These are phyloP conservation scores for Backusella circina DNA, from an alignment of 192 early-diverging fungal genomes.

Conservation along the genomic window DNA sequence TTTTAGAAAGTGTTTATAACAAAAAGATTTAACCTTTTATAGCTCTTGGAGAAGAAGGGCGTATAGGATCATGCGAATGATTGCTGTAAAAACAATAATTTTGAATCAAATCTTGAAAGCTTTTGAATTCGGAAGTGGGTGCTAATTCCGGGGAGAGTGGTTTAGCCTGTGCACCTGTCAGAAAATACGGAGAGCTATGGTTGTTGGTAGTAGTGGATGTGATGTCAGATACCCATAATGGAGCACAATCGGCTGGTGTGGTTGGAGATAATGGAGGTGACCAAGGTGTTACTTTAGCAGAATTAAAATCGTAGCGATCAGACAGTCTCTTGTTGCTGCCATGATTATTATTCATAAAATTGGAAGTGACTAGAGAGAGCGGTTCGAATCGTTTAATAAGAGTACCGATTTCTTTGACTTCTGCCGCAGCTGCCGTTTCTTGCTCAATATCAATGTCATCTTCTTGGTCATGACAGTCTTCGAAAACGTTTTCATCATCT, in stretches of 20 bases:
- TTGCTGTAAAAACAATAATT: constrained; percentile 4
- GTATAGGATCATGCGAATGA: neutral
- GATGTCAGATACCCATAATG: neutral
- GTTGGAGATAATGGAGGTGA: constrained; percentile 9
- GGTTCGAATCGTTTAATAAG: neutral
- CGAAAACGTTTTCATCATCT: neutral
- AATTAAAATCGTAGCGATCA: neutral
- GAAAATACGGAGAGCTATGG: neutral
- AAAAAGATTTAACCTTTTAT: neutral
- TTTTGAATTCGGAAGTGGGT: neutral
- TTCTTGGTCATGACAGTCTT: neutral
- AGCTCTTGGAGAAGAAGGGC: neutral
- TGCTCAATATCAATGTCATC: neutral
- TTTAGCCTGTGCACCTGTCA: neutral
- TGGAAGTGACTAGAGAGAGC: neutral
- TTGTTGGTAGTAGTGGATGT: neutral
- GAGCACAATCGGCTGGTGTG: neutral
- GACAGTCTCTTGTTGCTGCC: neutral
- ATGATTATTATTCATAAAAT: neutral
- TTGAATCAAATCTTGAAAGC: constrained; percentile 1
- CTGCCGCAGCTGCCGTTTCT: neutral
- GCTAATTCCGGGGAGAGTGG: neutral
- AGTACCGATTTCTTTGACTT: neutral
- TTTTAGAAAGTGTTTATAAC: neutral
- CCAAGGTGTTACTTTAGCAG: neutral